Base-by-base conservation (phyloP, 371 early-diverging fungal species). In the Haplosporangium sp. region DNA sequence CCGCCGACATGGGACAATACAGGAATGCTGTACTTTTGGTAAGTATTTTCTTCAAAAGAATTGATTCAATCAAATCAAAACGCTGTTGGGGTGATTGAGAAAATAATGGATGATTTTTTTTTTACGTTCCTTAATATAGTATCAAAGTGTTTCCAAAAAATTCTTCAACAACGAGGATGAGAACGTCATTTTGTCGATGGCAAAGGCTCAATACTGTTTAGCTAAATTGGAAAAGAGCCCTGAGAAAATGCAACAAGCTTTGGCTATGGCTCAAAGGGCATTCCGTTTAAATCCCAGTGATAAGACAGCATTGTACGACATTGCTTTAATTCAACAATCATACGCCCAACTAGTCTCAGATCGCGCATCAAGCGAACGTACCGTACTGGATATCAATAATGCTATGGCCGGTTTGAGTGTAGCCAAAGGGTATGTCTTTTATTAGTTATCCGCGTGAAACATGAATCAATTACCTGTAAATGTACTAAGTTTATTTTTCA, bases 281-380 rank as follows among this genome's bases (percentile, higher is more conserved):
- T 81, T 83, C 60, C 72, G 85, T 15, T 65, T 91, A 20, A 66
- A 83, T 27, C 94, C 93, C 0, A 85, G 84, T 17, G 93, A 95
- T 77, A 86, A 89, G 64, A 83, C 93, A 0, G 83, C 92, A 0
- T 77, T 88, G 6, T 95, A 91, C 69, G 91, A 97, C 72, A 79
- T 95, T 65, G 96, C 96, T 0, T 82, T 97, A 10, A 90, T 94
- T 35, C 93, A 95, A 79, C 97, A 96, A 75, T 89, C 93, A 7
- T 92, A 91, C 58, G 95, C 94, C 4, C 94, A 94, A 67, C 84
- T 95, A 17, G 86, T 96, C 39, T 88, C 92, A 20, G 96, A 95
- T 40, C 88, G 89, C 45, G 77, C 92, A 0, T 78, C 79, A 9
- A 91, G 92, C 34, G 85, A 87, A 65, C 87, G 94, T 42, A 85